Conservation (phyloP, 1,284 basidiomycete genomes). For the Cutaneotrichosporon cavernicola region DNA sequence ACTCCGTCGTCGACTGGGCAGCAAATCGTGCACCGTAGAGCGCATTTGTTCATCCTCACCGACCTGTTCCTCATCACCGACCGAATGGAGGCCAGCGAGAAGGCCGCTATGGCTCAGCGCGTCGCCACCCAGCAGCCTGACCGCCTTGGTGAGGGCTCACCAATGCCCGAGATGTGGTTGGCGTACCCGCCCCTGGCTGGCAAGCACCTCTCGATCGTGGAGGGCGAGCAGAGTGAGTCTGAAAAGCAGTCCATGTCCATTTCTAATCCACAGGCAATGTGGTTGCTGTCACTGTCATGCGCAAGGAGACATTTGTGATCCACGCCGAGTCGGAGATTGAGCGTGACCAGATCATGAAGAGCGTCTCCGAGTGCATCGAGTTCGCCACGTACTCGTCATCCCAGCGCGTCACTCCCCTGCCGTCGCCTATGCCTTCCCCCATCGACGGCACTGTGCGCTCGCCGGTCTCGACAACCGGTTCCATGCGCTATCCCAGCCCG, state of each 20-base stretch:
- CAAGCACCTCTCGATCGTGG: slow-evolving; percentile 78
- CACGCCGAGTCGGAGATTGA: slow-evolving; percentile 63
- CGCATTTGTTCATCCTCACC: slow-evolving; percentile 84
- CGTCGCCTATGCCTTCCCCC: slow-evolving; percentile 5
- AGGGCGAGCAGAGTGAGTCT: slow-evolving; percentile 57
- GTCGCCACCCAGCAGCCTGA: slow-evolving; percentile 47
- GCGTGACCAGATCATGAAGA: slow-evolving; percentile 68
- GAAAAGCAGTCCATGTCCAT: background rate
- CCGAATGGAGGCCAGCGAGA: slow-evolving; percentile 69
- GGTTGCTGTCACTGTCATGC: slow-evolving; percentile 78
- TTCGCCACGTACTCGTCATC: slow-evolving; percentile 61
- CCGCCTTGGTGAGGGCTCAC: slow-evolving; percentile 53
- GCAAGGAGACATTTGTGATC: slow-evolving; percentile 78
- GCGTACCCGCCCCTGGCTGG: slow-evolving; percentile 94
- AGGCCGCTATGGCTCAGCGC: slow-evolving; percentile 48
- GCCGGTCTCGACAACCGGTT: background rate
- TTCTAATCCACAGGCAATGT: slow-evolving; percentile 60
- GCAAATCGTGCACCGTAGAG: slow-evolving; percentile 70
- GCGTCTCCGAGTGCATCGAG: slow-evolving; percentile 79
- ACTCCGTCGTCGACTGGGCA: slow-evolving; percentile 71
- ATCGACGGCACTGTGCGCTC: slow-evolving; percentile 10
- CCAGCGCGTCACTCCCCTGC: slow-evolving; percentile 7
- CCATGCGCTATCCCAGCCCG: slow-evolving; percentile 37
- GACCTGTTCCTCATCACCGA: slow-evolving; percentile 89
- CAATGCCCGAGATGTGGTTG: slow-evolving; percentile 82